Base-by-base conservation (phyloP, 768 basidiomycete species). In the Imleria badia region DNA sequence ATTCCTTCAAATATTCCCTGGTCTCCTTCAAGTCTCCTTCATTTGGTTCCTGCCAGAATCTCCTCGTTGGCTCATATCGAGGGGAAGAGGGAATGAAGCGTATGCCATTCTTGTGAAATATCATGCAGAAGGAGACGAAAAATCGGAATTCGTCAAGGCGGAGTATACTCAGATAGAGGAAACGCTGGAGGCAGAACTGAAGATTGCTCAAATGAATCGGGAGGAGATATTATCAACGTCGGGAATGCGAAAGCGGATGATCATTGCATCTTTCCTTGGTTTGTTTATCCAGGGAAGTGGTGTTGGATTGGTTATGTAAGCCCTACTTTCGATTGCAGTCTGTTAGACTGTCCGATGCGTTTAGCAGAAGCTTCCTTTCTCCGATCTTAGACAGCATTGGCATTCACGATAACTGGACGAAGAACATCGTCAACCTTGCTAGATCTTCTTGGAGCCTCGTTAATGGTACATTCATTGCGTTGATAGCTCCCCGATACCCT, bases 31-130 rank as follows among this genome's bases (percentile, higher is more conserved):
- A 55, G 63, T 86, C 41, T 54, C 59, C 23, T 83, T 86, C 66
- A 73, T 86, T 50, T 78, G 70, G 62, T 80, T 82, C 62, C 70
- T 85, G n/a, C 83, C 83, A 5, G 85, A 87, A 61, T 84, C 82
- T 7, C 84, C 84, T 14, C 77, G 82, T 39, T 86, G 83, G 83
- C 75, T 86, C 6, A 73, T 85, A 39, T 78, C 81, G 2, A 79
- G 78, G 47, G 83, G 83, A 26, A 76, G 82, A 17, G 69, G 67
- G 3, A 73, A 74, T 1, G 80, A 83, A 54, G 82, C 81, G 0
- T 66, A 68, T 53, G 70, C 64, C 1, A 74, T 81, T 38, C 72
- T 85, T 23, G 76, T 69, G 26, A 81, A 80, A 52, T 85, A 84
- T 49, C 83, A 85, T 58, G 83, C 80, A 1, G 83, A 84, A 26